Evolutionary conservation across 78 protist genomes (phyloP).

Genomic region (Planoprotostelium fungivorum): DNA sequence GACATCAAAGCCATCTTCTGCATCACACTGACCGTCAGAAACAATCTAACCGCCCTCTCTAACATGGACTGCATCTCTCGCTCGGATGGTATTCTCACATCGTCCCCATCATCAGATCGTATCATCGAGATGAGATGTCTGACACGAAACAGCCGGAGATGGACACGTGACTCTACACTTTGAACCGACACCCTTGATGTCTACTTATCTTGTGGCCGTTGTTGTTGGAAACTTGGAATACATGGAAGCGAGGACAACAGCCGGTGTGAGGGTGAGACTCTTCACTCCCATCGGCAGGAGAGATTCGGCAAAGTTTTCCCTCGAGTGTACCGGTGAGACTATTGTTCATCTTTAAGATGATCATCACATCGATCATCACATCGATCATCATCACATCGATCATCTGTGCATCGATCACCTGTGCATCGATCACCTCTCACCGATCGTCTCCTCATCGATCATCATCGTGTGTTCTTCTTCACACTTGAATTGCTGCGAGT

Average conservation of each 20-base stretch:
- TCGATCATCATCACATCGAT: no score
- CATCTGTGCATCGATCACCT: no score
- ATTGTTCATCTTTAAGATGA: no score
- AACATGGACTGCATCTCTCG: conserved; percentile 22
- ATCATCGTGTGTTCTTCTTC: no score
- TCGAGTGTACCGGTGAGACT: conserved; percentile 51
- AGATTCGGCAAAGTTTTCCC: conserved; percentile 49
- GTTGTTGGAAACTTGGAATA: conserved; percentile 74
- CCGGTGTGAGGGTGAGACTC: conserved; percentile 37
- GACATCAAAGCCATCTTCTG: conserved; percentile 78
- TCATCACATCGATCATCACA: no score
- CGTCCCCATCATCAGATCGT: background rate
- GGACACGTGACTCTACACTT: background rate
- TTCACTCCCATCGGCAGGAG: conserved; percentile 61
- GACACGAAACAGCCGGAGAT: background rate
- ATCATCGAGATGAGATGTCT: no score
- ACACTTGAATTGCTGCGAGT: no score
- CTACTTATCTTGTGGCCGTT: conserved; percentile 86
- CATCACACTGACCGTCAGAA: conserved; percentile 14
- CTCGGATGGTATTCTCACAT: background rate
- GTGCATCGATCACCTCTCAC: no score
- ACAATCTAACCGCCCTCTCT: conserved; percentile 30
- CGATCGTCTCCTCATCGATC: no score
- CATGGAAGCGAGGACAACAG: conserved; percentile 26
- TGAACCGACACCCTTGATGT: conserved; percentile 72